Evolutionary conservation across 495 filamentous ascomycete species (phyloP).

Genomic region (Penicillium canariense): DNA sequence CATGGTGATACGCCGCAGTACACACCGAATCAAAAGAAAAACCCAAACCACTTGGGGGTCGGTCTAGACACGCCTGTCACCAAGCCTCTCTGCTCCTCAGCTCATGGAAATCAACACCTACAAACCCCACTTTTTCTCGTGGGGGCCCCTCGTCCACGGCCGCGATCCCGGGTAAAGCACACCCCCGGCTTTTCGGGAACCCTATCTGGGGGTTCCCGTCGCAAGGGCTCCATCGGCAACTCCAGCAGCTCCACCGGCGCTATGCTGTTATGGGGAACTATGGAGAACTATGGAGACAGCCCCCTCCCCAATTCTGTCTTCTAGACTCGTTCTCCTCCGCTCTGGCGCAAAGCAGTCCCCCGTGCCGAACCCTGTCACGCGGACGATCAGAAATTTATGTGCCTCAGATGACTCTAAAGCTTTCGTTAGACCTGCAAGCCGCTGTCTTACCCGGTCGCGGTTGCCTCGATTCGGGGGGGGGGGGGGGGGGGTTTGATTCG

Average conservation of each 20-base stretch:
- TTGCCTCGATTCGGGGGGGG: no score
- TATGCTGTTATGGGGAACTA: neutral
- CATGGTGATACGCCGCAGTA: slow-evolving; percentile 23
- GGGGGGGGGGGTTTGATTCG: no score
- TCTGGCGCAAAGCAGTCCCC: neutral
- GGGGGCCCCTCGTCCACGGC: neutral
- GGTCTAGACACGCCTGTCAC: neutral
- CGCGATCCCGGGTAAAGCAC: slow-evolving; percentile 1
- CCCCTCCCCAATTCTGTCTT: slow-evolving; percentile 2
- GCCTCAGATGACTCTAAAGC: slow-evolving; percentile 12
- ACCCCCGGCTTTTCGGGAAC: slow-evolving; percentile 21
- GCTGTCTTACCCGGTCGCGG: no score
- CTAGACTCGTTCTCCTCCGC: neutral
- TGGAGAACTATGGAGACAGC: neutral
- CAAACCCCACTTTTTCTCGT: neutral
- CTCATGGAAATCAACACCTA: neutral
- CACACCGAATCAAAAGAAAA: slow-evolving; percentile 2
- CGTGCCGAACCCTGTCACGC: neutral
- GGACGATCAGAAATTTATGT: slow-evolving; percentile 15
- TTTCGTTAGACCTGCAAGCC: slow-evolving; percentile 4
- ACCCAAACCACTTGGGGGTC: slow-evolving; percentile 3
- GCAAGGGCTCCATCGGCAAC: neutral
- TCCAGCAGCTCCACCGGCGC: neutral
- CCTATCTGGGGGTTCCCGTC: slow-evolving; percentile 29
- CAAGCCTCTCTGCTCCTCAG: neutral